A percentile compares a stretch with the other conserved stretches of the same genome.
Evolutionary conservation across 1,139 yeast species (phyloP).

Genomic region (Lodderomyces orthopsilosis): DNA sequence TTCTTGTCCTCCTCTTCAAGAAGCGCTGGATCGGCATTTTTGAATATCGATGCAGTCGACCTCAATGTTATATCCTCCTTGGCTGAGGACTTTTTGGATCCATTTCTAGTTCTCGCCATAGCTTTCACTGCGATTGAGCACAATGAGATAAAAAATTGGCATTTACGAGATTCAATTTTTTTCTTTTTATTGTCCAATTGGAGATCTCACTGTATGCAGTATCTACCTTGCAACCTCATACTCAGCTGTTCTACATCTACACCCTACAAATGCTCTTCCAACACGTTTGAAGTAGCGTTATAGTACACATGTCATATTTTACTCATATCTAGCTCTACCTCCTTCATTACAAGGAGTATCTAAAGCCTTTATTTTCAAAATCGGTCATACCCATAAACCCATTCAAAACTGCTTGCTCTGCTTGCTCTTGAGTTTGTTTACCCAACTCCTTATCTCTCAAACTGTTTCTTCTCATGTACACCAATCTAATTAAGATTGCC

Average conservation of each 20-base stretch:
- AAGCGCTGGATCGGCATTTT: constrained; percentile 13
- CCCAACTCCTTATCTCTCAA: constrained; percentile 23
- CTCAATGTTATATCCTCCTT: constrained; percentile 10
- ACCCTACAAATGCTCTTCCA: no score
- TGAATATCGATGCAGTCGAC: constrained; percentile 24
- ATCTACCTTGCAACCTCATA: no score
- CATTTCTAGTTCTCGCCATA: constrained; percentile 5
- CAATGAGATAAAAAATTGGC: background rate
- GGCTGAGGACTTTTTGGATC: constrained; percentile 5
- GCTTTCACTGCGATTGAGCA: background rate
- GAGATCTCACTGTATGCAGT: background rate
- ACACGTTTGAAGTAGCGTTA: no score
- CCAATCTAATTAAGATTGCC: constrained; percentile 19
- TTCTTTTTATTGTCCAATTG: background rate
- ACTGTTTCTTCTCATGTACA: constrained; percentile 22
- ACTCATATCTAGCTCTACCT: background rate
- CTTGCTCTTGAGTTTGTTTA: constrained; percentile 22
- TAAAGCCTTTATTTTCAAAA: constrained; percentile 28
- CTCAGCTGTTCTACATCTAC: no score
- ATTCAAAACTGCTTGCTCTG: constrained; percentile 26
- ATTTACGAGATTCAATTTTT: background rate
- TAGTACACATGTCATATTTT: background rate
- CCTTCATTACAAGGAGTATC: constrained; percentile 16
- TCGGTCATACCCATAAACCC: constrained; percentile 36
- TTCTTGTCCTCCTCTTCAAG: constrained; percentile 6